A percentile compares a stretch with the other conserved stretches of the same genome.
Conservation (phyloP, 805 yeast species). For the Zygotorulaspora sp. region DNA sequence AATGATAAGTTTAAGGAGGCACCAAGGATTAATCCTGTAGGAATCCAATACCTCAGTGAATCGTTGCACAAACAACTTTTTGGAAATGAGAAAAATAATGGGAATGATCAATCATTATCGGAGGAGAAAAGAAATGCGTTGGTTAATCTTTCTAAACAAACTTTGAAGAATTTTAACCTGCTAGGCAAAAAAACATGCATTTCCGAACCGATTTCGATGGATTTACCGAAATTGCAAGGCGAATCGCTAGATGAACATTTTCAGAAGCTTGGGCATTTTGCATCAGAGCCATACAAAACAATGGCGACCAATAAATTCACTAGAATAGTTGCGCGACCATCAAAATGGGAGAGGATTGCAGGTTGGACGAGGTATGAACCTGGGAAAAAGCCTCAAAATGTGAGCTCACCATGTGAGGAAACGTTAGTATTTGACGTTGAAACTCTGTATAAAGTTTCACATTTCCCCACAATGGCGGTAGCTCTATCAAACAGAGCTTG, state of each 20-base stretch:
- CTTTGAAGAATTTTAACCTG: slow-evolving; percentile 58
- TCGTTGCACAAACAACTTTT: slow-evolving; percentile 59
- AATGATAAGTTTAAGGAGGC: slow-evolving; percentile 27
- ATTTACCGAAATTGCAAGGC: slow-evolving; percentile 74
- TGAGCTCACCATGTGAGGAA: slow-evolving; percentile 66
- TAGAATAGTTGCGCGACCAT: slow-evolving; percentile 40
- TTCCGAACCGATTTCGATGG: slow-evolving; percentile 52
- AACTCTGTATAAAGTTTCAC: slow-evolving; percentile 68
- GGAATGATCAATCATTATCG: slow-evolving; percentile 24
- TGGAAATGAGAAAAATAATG: slow-evolving; percentile 24
- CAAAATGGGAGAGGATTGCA: slow-evolving; percentile 50
- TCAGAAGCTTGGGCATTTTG: slow-evolving; percentile 55
- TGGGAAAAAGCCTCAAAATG: slow-evolving; percentile 50
- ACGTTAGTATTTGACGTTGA: slow-evolving; percentile 86
- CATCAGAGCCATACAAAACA: slow-evolving; percentile 55
- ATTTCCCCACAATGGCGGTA: slow-evolving; percentile 74
- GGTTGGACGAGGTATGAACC: slow-evolving; percentile 81
- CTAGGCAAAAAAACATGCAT: slow-evolving; percentile 68
- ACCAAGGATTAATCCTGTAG: slow-evolving; percentile 68
- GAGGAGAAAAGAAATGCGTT: slow-evolving; percentile 32
- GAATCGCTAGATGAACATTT: slow-evolving; percentile 78
- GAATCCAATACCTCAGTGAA: slow-evolving; percentile 70
- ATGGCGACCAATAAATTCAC: slow-evolving; percentile 46
- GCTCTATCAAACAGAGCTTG: slow-evolving; percentile 76
- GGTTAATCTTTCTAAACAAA: slow-evolving; percentile 53